Conservation (phyloP, 2,329 filamentous ascomycete species). For the Teratosphaeria gauchensis region DNA sequence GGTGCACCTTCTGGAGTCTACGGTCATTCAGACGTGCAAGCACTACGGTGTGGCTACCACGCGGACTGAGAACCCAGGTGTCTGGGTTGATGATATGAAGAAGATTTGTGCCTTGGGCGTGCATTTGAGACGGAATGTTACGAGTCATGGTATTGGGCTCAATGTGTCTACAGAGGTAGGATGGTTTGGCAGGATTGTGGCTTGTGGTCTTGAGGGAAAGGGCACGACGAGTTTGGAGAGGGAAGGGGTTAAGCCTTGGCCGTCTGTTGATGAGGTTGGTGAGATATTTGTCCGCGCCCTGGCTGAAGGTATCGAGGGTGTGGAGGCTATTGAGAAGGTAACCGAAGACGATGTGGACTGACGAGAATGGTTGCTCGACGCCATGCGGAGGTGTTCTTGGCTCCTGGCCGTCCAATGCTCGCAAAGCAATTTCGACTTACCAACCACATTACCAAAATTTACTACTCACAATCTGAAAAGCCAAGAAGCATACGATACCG, state of each 20-base stretch:
- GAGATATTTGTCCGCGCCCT: constrained; percentile 33
- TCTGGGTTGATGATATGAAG: constrained; percentile 53
- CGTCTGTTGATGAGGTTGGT: constrained; percentile 30
- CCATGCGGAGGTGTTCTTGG: neutral
- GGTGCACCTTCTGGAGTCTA: constrained; percentile 66
- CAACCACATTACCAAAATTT: neutral
- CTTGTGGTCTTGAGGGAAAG: constrained; percentile 77
- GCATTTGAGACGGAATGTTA: constrained; percentile 77
- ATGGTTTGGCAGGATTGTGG: constrained; percentile 69
- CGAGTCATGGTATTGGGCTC: constrained; percentile 73
- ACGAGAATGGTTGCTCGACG: neutral
- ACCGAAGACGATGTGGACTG: neutral
- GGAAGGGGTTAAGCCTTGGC: constrained; percentile 34
- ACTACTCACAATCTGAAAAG: neutral
- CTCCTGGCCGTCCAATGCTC: neutral
- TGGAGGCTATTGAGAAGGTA: neutral
- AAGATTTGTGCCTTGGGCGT: constrained; percentile 91
- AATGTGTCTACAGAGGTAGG: constrained; percentile 58
- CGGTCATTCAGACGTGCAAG: constrained; percentile 57
- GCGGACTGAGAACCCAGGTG: constrained; percentile 68
- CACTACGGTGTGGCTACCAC: constrained; percentile 51
- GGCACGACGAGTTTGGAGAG: constrained; percentile 63
- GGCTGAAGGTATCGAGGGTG: constrained; percentile 11
- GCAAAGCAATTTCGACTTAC: neutral
- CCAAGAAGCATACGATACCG: neutral